A percentile compares a stretch with the other conserved stretches of the same genome.
Conservation (phyloP, 352 stramenopile genomes). For the Pythium diclinum region DNA sequence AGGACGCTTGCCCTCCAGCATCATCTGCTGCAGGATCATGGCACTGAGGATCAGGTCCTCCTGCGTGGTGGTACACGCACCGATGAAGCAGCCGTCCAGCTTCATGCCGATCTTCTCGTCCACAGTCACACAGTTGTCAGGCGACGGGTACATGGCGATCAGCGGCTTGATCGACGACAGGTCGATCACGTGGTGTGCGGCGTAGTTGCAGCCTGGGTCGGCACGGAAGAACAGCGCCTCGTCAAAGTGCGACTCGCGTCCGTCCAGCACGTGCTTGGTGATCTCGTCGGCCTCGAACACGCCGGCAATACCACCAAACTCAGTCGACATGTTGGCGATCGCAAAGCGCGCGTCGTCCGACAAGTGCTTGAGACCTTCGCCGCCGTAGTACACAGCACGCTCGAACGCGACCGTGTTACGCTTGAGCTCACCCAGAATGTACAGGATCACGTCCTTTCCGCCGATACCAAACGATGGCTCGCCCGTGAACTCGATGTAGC, state of each 20-base stretch:
- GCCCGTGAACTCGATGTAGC: conserved; percentile 78
- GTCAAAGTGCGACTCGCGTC: conserved; percentile 55
- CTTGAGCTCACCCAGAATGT: conserved; percentile 78
- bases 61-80: conserved; percentile 77
- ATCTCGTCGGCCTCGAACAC: conserved; percentile 77
- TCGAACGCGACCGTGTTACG: conserved; percentile 83
- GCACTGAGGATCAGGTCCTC: conserved; percentile 78
- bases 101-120: conserved; percentile 69
- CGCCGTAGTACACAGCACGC: conserved; percentile 75
- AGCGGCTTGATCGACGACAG: conserved; percentile 53
- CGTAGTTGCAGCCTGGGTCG: conserved; percentile 67
- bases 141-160: conserved; percentile 74
- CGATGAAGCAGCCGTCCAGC: conserved; percentile 82
- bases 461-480: conserved; percentile 66
- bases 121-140: conserved; percentile 76
- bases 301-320: conserved; percentile 80
- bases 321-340: conserved; percentile 81
- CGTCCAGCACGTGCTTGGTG: conserved; percentile 55
- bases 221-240: conserved; percentile 72
- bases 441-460: conserved; percentile 77
- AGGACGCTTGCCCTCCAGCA: conserved; percentile 60
- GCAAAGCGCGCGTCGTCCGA: conserved; percentile 81
- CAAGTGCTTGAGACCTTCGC: conserved; percentile 52
- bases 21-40: conserved; percentile 69
- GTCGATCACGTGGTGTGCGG: conserved; percentile 72